phyloP scores from a whole-genome alignment of 305 asterid species.

The Rubia peregrina region DNA sequence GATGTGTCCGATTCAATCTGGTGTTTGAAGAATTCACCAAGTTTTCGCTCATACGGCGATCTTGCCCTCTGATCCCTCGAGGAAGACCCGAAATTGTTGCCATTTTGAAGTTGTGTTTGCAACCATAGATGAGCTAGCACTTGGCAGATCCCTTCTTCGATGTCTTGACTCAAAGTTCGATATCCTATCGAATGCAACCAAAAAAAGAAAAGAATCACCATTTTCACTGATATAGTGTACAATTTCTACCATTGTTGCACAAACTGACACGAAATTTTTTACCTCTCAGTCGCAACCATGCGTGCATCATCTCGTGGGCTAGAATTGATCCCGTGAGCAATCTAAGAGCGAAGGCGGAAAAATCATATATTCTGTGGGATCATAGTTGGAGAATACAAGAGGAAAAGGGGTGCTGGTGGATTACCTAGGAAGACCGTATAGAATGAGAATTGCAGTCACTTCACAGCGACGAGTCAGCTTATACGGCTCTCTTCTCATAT shows the following conservation, averaged over 20 bases:
- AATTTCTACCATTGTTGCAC: background rate
- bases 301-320: conserved; percentile 61
- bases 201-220: conserved; percentile 15
- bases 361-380: background rate
- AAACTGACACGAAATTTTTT: background rate
- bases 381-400: background rate
- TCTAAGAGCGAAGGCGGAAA: conserved; percentile 15
- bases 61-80: conserved; percentile 28
- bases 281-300: conserved; percentile 51
- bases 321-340: conserved; percentile 49
- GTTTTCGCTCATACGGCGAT: conserved; percentile 72
- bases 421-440: conserved; percentile 56
- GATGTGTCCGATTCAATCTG: conserved; percentile 83
- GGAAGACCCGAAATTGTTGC: conserved; percentile 31
- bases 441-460: conserved; percentile 52
- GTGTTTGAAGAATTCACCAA: conserved; percentile 66
- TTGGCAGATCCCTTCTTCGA: conserved; percentile 84
- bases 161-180: conserved; percentile 69
- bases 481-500: conserved; percentile 62
- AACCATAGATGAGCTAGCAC: conserved; percentile 80
- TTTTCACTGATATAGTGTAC: background rate
- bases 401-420: background rate
- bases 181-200: conserved; percentile 34
- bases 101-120: conserved; percentile 50
- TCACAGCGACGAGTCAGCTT: conserved; percentile 51